Evolutionary conservation across 495 filamentous ascomycete genomes (phyloP).

Genomic region (Terfezia boudieri): DNA sequence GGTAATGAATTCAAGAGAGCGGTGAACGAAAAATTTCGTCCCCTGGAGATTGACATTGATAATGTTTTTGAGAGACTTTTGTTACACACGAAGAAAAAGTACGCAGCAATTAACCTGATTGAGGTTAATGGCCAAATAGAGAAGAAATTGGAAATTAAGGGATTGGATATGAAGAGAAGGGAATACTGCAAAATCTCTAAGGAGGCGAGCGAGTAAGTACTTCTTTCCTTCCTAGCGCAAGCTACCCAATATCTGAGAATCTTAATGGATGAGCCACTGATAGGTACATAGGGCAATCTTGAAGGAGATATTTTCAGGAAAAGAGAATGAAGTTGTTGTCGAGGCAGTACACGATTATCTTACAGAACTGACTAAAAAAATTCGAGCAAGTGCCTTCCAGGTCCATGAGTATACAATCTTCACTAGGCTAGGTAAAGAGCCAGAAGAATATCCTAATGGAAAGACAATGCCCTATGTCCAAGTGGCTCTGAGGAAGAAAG

Average conservation of each 20-base stretch:
- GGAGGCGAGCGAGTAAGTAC: constrained; percentile 32
- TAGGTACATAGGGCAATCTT: constrained; percentile 27
- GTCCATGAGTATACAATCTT: constrained; percentile 70
- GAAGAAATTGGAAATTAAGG: constrained; percentile 94
- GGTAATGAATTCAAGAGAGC: constrained; percentile 48
- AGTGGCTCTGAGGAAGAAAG: constrained; percentile 71
- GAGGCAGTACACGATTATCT: constrained; percentile 83
- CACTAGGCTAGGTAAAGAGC: constrained; percentile 75
- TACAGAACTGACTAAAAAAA: constrained; percentile 53
- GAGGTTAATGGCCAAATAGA: constrained; percentile 73
- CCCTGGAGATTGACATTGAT: constrained; percentile 93
- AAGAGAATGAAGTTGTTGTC: constrained; percentile 74
- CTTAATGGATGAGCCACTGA: constrained; percentile 44
- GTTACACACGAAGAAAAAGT: constrained; percentile 97
- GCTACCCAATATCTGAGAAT: not conserved
- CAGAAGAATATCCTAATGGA: constrained; percentile 77
- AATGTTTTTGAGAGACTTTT: constrained; percentile 87
- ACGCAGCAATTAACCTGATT: constrained; percentile 85
- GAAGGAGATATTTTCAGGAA: constrained; percentile 78
- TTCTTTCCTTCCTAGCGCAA: not conserved
- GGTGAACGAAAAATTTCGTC: constrained; percentile 74
- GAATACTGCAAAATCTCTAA: constrained; percentile 91
- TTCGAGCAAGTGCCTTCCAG: constrained; percentile 54
- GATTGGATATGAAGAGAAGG: constrained; percentile 87
- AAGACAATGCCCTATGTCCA: constrained; percentile 95